Evolutionary conservation across 176 grass and related monocot species (phyloP).

Genomic region (Alopecurus myosuroides): DNA sequence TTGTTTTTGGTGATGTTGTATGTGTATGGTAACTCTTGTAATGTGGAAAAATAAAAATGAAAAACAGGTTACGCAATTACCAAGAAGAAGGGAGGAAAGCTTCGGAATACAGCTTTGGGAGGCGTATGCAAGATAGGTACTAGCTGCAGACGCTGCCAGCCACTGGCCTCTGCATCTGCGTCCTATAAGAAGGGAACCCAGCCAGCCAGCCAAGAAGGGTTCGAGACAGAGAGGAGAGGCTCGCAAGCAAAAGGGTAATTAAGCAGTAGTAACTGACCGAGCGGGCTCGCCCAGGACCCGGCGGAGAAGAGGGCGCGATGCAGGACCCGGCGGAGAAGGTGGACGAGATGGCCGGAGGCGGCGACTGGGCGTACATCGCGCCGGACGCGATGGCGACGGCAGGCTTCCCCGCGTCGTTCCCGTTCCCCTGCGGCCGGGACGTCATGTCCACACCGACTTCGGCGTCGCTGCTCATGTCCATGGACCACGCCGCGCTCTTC

Average conservation of each 20-base stretch:
- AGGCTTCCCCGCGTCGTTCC: constrained; percentile 28
- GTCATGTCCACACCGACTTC: constrained; percentile 12
- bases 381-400: constrained; percentile 24
- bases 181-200: neutral
- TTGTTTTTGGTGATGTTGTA: neutral
- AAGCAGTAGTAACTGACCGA: neutral
- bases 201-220: neutral
- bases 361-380: constrained; percentile 44
- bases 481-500: constrained; percentile 38
- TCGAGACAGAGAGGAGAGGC: neutral
- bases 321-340: constrained; percentile 32
- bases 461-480: constrained; percentile 38
- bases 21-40: neutral
- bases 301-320: constrained; percentile 18
- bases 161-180: neutral
- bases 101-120: neutral
- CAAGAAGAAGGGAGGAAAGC: neutral
- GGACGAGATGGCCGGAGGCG: constrained; percentile 29
- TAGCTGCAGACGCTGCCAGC: neutral
- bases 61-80: neutral
- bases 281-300: neutral
- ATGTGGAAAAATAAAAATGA: neutral
- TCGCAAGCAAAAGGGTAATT: neutral
- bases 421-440: constrained; percentile 18
- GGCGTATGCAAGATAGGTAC: neutral